Percentiles rank a stretch among this genome's conserved stretches.
Evolutionary conservation across 805 yeast species (phyloP).

Genomic region (Spathaspora sp.): DNA sequence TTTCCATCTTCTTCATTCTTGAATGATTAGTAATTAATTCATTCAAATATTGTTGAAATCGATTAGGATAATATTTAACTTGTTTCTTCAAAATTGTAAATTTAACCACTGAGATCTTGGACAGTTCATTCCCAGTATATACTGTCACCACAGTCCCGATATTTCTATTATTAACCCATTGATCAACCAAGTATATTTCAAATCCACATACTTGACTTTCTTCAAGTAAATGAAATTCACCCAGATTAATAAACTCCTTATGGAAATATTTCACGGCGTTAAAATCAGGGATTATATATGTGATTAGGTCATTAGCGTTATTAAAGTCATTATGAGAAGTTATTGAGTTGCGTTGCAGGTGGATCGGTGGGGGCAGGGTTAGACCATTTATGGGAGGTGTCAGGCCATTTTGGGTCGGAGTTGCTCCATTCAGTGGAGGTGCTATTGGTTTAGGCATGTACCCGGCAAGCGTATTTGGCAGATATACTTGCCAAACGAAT

Average conservation of each 20-base stretch:
- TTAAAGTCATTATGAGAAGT: not conserved
- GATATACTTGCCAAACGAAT: slow-evolving; percentile 3
- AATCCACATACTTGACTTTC: slow-evolving; percentile 61
- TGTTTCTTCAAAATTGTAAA: slow-evolving; percentile 52
- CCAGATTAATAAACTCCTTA: slow-evolving; percentile 28
- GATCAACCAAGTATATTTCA: slow-evolving; percentile 90
- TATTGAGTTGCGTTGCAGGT: not conserved
- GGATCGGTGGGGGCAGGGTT: not conserved
- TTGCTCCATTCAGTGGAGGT: not conserved
- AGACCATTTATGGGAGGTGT: not conserved
- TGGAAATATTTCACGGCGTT: slow-evolving; percentile 48
- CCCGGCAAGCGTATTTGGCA: not conserved
- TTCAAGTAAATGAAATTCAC: slow-evolving; percentile 40
- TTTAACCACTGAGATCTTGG: slow-evolving; percentile 54
- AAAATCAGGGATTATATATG: slow-evolving; percentile 54
- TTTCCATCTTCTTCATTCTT: slow-evolving; percentile 53
- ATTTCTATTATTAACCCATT: slow-evolving; percentile 80
- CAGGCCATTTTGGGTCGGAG: no score
- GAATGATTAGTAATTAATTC: slow-evolving; percentile 66
- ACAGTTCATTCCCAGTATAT: slow-evolving; percentile 79
- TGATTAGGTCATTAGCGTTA: slow-evolving; percentile 20
- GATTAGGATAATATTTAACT: slow-evolving; percentile 44
- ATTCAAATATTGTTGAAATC: slow-evolving; percentile 57
- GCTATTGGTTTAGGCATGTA: not conserved
- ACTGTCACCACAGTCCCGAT: slow-evolving; percentile 69